Evolutionary conservation across 257 asterid species (phyloP).

Genomic region (Solanum medicagineum): DNA sequence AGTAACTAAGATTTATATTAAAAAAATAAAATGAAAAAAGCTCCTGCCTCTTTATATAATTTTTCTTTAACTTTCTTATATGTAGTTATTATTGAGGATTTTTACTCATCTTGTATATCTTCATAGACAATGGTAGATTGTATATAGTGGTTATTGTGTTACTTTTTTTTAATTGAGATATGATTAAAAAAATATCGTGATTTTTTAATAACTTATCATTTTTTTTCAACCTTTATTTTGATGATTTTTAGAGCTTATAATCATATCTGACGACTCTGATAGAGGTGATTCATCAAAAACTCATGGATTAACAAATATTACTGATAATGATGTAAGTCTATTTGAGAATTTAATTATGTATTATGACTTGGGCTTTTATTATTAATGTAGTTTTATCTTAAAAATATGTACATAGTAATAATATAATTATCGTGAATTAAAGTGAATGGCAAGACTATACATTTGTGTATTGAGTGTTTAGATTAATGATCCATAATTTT

Average conservation of each 20-base stretch:
- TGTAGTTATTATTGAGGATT: neutral
- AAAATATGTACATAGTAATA: neutral
- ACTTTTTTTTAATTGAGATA: neutral
- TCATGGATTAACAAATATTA: neutral
- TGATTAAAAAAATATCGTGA: too few species aligned
- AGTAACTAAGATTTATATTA: too few species aligned
- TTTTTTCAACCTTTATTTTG: too few species aligned
- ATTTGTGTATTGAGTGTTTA: neutral
- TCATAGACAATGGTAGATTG: neutral
- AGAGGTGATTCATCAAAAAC: neutral
- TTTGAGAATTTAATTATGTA: neutral
- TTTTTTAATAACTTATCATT: too few species aligned
- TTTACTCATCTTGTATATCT: neutral
- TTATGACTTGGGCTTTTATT: neutral
- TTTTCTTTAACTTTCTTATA: neutral
- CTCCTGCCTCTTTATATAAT: neutral
- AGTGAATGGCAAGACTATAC: neutral
- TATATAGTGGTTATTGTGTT: too few species aligned
- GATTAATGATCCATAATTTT: neutral
- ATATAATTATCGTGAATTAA: neutral
- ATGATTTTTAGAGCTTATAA: neutral
- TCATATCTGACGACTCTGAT: neutral
- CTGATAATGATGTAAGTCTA: neutral
- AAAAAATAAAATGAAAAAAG: neutral
- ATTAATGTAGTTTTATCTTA: neutral